Base-by-base conservation (phyloP, 768 basidiomycete genomes). In the Tremella fuciformis region DNA sequence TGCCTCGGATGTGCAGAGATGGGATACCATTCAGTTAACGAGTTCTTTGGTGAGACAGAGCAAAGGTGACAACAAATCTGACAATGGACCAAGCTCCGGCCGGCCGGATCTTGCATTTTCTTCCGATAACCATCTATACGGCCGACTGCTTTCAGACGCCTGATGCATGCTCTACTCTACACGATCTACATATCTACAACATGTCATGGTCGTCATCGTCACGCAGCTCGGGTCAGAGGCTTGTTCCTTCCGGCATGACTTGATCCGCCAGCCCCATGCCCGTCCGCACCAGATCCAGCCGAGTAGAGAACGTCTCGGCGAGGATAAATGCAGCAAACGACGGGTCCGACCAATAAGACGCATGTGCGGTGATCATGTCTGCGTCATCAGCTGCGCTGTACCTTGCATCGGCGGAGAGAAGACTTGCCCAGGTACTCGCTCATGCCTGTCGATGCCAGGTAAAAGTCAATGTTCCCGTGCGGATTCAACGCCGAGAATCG, bases 401-500 rank as follows among this genome's bases (percentile, higher is more conserved):
- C 3, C 18, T 42, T 6, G 4, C 22, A 15, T 18, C 42, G 22
- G 42, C 42, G 42, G 13, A 4, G 42, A 6, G 42, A 22, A n/a
- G 3, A 50, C 69, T 42, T 53, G 72, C 73, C 78, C 26, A 79
- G 69, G 55, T 80, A 80, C 62, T 79, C 79, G 66, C 77, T 78
- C 37, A 79, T 73, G 11, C 79, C 78, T 8, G 77, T 74, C 8
- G 74, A 68, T 6, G 79, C 77, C n/a, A 80, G 66, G 59, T 71
- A 76, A 54, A 78, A 80, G 58, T 80, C 79, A 6, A 81, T 57
- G 50, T 79, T 80, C 2, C 80, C 80, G 60, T 80, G 80, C 2
- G 79, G 79, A 53, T 81, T 81, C 41, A 81, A 60, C 0, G 80
- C 80, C 9, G 70, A 71, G 62, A 81, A 80, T n/a, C 80, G 62